Base-by-base conservation (phyloP, 2,329 filamentous ascomycete genomes). In the Lojkania enalia region DNA sequence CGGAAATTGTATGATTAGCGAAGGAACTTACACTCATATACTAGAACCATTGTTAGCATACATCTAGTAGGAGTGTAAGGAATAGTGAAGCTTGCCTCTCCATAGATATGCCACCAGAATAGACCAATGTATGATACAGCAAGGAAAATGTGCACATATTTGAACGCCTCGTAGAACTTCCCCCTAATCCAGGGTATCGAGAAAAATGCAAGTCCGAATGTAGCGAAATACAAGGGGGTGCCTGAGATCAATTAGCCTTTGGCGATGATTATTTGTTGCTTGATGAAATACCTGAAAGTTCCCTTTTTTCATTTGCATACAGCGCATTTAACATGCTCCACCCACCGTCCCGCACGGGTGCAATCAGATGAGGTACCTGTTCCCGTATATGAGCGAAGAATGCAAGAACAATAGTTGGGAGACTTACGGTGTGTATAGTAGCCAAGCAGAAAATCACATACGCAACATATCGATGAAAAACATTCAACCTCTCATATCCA, bases 401-500 rank as follows among this genome's bases (percentile, higher is more conserved):
- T 35, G 23, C 7, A 4, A 38, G 30, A 15, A 15, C 4, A 44
- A 30, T n/a, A 20, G 14, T 11, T 5, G 14, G 18, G 20, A 18
- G 15, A 39, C 52, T 38, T 49, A 60, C 55, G 14, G 51, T 58
- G 41, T 66, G n/a, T n/a, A n/a, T n/a, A n/a, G n/a, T n/a, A 9
- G 46, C 35, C 18, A 65, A 33, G n/a, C 37, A 44, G 38, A 63
- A 61, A 4, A 59, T 51, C 4, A 52, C 20, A 19, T 50, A 58
- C 12, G 45, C 50, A 20, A 51, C 40, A 31, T 46, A 58, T 30
- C 58, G 41, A 55, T 55, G 63, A 16, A 58, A 49, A 3, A 64
- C 51, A 25, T 65, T 65, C 19, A 67, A 49, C 36, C 58, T 65
- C 41, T 61, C 55, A 38, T 66, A 58, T 7, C 60, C 51, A 19